Evolutionary conservation across 2,329 filamentous ascomycete genomes (phyloP).

Genomic region (Ophiosphaerella narmari): DNA sequence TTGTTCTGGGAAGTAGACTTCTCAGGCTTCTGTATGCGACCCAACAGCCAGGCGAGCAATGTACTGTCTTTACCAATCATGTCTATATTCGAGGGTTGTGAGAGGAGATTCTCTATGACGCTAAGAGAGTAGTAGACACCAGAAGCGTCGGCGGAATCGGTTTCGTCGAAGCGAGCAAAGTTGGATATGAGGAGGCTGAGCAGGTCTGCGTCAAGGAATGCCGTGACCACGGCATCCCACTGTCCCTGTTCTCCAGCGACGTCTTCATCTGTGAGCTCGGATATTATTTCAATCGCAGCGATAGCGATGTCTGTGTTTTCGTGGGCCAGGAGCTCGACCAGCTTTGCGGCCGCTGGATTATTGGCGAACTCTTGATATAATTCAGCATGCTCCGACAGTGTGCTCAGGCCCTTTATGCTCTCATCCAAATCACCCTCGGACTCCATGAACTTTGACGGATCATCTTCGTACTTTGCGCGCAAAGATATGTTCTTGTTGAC

Average conservation of each 20-base stretch:
- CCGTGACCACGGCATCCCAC: constrained; percentile 75
- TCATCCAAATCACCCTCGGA: constrained; percentile 88
- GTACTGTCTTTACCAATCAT: constrained; percentile 70
- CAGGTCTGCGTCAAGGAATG: constrained; percentile 68
- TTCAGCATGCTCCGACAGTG: constrained; percentile 83
- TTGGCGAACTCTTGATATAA: constrained; percentile 81
- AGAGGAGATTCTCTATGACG: constrained; percentile 85
- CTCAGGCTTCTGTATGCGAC: constrained; percentile 73
- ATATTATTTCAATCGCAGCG: constrained; percentile 84
- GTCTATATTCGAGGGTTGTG: constrained; percentile 69
- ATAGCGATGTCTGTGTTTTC: constrained; percentile 98
- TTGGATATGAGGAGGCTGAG: constrained; percentile 77
- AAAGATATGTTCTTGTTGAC: constrained; percentile 91
- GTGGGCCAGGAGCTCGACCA: constrained; percentile 84
- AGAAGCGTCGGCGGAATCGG: constrained; percentile 70
- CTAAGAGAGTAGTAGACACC: constrained; percentile 85
- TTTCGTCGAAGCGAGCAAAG: constrained; percentile 78
- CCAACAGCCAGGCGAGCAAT: constrained; percentile 77
- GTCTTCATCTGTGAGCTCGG: constrained; percentile 92
- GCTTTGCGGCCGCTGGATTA: constrained; percentile 70
- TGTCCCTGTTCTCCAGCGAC: constrained; percentile 79
- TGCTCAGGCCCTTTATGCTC: constrained; percentile 83
- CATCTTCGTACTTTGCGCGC: constrained; percentile 79
- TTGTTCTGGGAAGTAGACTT: constrained; percentile 81
- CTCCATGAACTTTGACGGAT: constrained; percentile 80